Evolutionary conservation across 2,329 filamentous ascomycete species (phyloP), one percentile per base, ranked within the genome.

Genomic region (Moelleriella libera): DNA sequence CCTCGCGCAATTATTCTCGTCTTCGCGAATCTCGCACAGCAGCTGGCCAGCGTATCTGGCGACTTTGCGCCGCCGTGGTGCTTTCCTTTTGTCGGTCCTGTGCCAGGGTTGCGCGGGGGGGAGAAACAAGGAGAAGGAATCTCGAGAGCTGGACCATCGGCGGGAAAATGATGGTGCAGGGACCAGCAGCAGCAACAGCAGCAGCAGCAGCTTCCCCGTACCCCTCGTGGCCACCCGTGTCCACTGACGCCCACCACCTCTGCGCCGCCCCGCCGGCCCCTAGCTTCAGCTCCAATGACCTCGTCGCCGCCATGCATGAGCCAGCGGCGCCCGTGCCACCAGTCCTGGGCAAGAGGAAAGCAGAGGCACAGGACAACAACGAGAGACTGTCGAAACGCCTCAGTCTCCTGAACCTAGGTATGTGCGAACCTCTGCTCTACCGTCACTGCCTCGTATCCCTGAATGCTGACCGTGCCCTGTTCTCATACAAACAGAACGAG

Each of bases 381-480:
- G 78, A 94, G 66, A 82, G 88, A 46, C 75, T 96, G 53, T 83
- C 84, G 44, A 96, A 96, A 69, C 77, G 84, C 53, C 74, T 96
- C 63, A 85, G 87, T 60, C 70, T 85, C 46, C 74, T 96, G 48
- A 88, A 89, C 61, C 68, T 96, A 53, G 85, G 88, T 92, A 78
- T 21, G 44, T 43, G 5, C 11, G 14, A 40, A 37, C 7, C 12
- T 37, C 12, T 30, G 31, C 6, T 5, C 12, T 9, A 30, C 6
- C 12, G 9, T 42, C 37, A 11, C 5, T 28, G 50, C 47, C 39
- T 42, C 30, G 43, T 44, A 46, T 43, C 8, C 34, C 21, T 28
- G 4, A 41, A 10, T 30, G 34, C 12, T 9, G 10, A n/a, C 4
- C 14, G n/a, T 21, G 5, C n/a, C 5, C 14, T 3, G 6, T 11